Percentiles rank a stretch among this genome's conserved stretches.
phyloP scores from a whole-genome alignment of 176 grass and related monocot species.

The Alloteropsis semialata region DNA sequence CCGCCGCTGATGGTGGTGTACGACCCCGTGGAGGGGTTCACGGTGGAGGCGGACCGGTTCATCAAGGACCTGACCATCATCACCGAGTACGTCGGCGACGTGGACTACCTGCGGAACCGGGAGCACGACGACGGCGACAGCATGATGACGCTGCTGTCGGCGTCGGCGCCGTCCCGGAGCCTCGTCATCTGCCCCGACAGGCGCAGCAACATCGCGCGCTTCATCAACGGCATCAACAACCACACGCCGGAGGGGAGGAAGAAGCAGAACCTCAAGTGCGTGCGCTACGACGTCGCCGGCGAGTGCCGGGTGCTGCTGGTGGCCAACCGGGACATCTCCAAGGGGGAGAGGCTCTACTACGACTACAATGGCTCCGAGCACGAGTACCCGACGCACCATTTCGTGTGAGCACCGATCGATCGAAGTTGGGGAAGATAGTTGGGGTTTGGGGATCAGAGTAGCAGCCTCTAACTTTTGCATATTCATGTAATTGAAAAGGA shows the following conservation, averaged over 20 bases:
- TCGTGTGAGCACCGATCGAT: slow-evolving; percentile 48
- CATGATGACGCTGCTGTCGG: slow-evolving; percentile 95
- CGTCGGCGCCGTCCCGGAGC: slow-evolving; percentile 42
- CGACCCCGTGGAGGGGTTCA: slow-evolving; percentile 86
- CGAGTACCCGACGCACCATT: slow-evolving; percentile 97
- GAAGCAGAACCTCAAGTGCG: slow-evolving; percentile 99
- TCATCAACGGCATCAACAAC: slow-evolving; percentile 98
- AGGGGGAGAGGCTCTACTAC: slow-evolving; percentile 93
- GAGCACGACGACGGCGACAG: slow-evolving; percentile 93
- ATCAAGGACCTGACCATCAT: slow-evolving; percentile 91
- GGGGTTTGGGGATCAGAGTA: neutral
- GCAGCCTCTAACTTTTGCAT: neutral
- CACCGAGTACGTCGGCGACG: slow-evolving; percentile 90
- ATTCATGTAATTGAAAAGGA: neutral
- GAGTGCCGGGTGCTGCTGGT: slow-evolving; percentile 81
- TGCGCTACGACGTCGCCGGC: slow-evolving; percentile 57
- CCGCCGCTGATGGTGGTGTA: slow-evolving; percentile 74
- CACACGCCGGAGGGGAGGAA: slow-evolving; percentile 83
- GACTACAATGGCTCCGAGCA: slow-evolving; percentile 90
- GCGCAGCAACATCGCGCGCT: slow-evolving; percentile 88
- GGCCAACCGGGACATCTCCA: slow-evolving; percentile 77
- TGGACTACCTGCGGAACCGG: slow-evolving; percentile 66
- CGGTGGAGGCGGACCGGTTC: slow-evolving; percentile 76
- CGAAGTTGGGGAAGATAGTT: neutral
- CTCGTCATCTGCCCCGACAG: slow-evolving; percentile 89